These are phyloP conservation scores for Penicillium pulvis DNA, from an alignment of 495 filamentous ascomycete species.

Conservation along the genomic window DNA sequence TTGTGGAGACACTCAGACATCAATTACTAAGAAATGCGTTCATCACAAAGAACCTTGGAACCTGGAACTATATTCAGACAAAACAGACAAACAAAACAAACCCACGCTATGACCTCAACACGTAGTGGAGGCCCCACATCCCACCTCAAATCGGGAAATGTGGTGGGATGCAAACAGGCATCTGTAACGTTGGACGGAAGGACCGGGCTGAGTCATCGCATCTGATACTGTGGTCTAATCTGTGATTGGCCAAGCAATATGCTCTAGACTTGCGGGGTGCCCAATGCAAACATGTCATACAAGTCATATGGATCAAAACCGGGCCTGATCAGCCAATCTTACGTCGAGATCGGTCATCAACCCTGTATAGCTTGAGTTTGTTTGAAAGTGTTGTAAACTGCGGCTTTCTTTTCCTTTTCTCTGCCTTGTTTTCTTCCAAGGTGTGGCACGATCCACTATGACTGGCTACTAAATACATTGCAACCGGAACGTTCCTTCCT, in stretches of 20 bases:
- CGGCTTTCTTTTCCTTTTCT: not conserved
- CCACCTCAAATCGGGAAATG: constrained; percentile 6
- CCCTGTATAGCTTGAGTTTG: not conserved
- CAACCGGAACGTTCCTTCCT: constrained; percentile 3
- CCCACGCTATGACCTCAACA: constrained; percentile 15
- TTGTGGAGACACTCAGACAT: not conserved
- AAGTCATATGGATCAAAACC: constrained; percentile 15
- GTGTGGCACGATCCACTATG: not conserved
- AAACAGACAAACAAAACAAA: constrained; percentile 16
- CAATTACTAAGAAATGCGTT: not conserved
- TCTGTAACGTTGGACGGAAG: constrained; percentile 22
- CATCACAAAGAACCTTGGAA: not conserved
- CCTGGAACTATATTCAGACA: constrained; percentile 1
- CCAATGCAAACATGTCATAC: constrained; percentile 27
- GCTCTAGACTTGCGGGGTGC: constrained; percentile 33
- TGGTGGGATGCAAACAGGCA: constrained; percentile 21
- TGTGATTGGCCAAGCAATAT: constrained; percentile 6
- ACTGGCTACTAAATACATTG: not conserved
- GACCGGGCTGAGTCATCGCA: constrained; percentile 18
- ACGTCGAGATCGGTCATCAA: constrained; percentile 6
- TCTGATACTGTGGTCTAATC: constrained; percentile 17
- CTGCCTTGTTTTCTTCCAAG: constrained; percentile 5
- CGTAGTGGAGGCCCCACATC: not conserved
- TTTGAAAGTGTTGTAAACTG: not conserved
- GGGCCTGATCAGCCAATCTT: constrained; percentile 16